Percentiles rank a stretch among this genome's conserved stretches.
These are phyloP conservation scores for Aspergillus fijiensis DNA, from an alignment of 2,329 filamentous ascomycete species.

Conservation along the genomic window DNA sequence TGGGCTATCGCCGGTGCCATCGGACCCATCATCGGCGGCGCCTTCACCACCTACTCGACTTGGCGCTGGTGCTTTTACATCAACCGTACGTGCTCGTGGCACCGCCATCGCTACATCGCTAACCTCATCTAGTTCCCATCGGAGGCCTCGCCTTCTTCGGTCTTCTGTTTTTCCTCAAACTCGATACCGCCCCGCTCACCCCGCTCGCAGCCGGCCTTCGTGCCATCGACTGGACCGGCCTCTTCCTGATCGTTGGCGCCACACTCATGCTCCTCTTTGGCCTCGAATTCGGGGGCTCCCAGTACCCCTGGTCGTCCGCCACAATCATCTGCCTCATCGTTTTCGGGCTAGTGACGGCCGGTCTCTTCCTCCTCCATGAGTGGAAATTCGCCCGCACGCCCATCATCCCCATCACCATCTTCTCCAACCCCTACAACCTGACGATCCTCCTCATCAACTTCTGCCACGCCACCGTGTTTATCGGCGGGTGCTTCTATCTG, in stretches of 20 bases:
- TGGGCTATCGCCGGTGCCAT: slow-evolving; percentile 52
- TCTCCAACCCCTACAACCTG: slow-evolving; percentile 59
- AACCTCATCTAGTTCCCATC: neutral
- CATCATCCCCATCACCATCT: slow-evolving; percentile 68
- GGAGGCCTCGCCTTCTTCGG: slow-evolving; percentile 4
- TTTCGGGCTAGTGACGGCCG: slow-evolving; percentile 63
- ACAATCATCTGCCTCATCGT: slow-evolving; percentile 72
- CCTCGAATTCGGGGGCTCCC: slow-evolving; percentile 68
- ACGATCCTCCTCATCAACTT: slow-evolving; percentile 63
- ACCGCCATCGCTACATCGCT: neutral
- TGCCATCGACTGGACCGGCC: slow-evolving; percentile 59
- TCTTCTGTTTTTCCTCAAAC: slow-evolving; percentile 4
- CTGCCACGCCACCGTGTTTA: slow-evolving; percentile 68
- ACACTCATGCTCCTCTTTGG: slow-evolving; percentile 58
- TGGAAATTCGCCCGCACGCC: slow-evolving; percentile 69
- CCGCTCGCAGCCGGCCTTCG: slow-evolving; percentile 28
- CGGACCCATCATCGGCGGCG: slow-evolving; percentile 17
- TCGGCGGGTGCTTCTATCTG: slow-evolving; percentile 69
- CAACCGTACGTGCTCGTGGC: neutral
- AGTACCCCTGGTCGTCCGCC: slow-evolving; percentile 69
- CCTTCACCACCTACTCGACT: slow-evolving; percentile 52
- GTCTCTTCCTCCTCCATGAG: slow-evolving; percentile 69
- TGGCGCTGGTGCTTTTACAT: slow-evolving; percentile 52
- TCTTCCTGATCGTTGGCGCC: slow-evolving; percentile 61
- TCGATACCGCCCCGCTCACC: slow-evolving; percentile 20